Evolutionary conservation across 2,329 filamentous ascomycete species (phyloP).

Genomic region (Emergomyces orientalis): DNA sequence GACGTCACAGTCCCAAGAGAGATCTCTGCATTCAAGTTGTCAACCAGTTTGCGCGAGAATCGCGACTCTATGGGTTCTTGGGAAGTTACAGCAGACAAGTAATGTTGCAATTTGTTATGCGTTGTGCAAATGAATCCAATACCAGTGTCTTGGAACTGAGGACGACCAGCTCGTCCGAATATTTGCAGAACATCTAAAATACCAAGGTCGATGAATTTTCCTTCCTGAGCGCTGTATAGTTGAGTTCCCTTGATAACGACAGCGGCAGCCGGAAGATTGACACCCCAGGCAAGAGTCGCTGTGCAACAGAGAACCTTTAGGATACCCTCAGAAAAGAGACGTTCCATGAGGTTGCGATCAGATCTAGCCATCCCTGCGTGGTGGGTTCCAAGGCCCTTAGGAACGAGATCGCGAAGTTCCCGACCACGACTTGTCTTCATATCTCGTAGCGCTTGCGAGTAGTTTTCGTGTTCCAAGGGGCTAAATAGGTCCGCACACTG

Average conservation of each 20-base stretch:
- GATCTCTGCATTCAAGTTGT: conserved; percentile 95
- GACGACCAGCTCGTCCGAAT: conserved; percentile 93
- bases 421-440: conserved; percentile 77
- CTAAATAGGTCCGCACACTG: conserved; percentile 74
- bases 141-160: conserved; percentile 94
- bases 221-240: conserved; percentile 90
- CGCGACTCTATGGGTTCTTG: conserved; percentile 97
- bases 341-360: conserved; percentile 91
- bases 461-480: conserved; percentile 66
- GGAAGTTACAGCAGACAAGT: conserved; percentile 84
- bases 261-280: conserved; percentile 92
- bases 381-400: conserved; percentile 87
- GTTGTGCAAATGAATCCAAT: conserved; percentile 98
- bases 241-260: conserved; percentile 98
- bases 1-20: conserved; percentile 90
- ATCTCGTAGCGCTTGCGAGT: conserved; percentile 69
- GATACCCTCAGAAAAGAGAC: conserved; percentile 82
- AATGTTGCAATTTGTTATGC: conserved; percentile 85
- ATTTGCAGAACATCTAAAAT: conserved; percentile 97
- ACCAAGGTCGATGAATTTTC: conserved; percentile 91
- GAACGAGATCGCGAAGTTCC: conserved; percentile 79
- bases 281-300: conserved; percentile 94
- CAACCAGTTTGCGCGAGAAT: conserved; percentile 86
- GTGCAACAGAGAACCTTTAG: conserved; percentile 97
- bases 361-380: conserved; percentile 94